phyloP scores from a whole-genome alignment of 2,329 filamentous ascomycete species.

The Penicillium polonicum region DNA sequence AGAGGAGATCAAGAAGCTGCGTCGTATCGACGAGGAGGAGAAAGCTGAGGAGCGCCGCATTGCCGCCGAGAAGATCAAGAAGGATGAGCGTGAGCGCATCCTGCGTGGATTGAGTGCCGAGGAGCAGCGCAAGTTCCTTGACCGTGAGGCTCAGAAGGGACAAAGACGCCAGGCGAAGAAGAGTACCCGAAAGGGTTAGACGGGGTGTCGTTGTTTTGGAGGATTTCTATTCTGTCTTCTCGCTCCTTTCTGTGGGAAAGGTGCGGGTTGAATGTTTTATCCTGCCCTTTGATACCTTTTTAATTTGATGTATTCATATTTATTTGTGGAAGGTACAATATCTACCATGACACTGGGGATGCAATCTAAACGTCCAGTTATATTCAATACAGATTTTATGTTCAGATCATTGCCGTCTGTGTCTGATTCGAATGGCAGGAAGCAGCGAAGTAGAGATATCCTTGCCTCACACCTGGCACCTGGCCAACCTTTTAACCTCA shows the following conservation, averaged over 20 bases:
- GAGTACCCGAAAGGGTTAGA: constrained; percentile 54
- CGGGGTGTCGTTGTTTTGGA: background rate
- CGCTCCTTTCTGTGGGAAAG: constrained; percentile 4
- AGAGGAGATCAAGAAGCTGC: constrained; percentile 73
- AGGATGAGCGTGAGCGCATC: constrained; percentile 84
- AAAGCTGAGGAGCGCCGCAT: constrained; percentile 60
- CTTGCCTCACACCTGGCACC: background rate
- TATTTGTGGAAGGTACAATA: constrained; percentile 3
- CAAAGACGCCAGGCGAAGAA: constrained; percentile 62
- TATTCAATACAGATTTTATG: background rate
- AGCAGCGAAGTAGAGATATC: background rate
- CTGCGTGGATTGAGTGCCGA: constrained; percentile 74
- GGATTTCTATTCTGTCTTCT: constrained; percentile 16
- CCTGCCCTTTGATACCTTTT: constrained; percentile 23
- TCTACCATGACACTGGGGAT: constrained; percentile 2
- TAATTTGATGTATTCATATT: constrained; percentile 25
- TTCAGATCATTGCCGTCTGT: background rate
- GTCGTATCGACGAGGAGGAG: constrained; percentile 72
- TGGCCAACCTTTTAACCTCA: background rate
- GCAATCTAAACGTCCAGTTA: constrained; percentile 1
- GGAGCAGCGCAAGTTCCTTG: constrained; percentile 80
- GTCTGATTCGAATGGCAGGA: background rate
- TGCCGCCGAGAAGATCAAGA: constrained; percentile 63
- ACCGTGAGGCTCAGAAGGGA: constrained; percentile 77
- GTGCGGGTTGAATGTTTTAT: constrained; percentile 20